These are phyloP conservation scores for Achaetomiella virescens DNA, from an alignment of 495 filamentous ascomycete genomes.

Conservation along the genomic window DNA sequence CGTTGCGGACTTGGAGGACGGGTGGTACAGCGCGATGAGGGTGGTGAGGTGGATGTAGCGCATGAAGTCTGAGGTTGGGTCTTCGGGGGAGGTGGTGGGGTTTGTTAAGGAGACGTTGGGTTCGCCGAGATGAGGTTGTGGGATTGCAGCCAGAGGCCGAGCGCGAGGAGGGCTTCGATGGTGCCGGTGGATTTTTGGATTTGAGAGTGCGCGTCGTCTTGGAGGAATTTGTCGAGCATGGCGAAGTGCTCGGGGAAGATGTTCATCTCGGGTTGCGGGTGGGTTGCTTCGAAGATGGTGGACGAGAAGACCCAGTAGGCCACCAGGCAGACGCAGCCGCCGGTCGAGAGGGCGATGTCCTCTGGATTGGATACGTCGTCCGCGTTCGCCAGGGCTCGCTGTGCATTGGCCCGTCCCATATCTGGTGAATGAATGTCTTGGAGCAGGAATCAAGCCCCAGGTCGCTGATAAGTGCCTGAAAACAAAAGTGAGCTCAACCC, in stretches of 20 bases:
- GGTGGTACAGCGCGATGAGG: conserved; percentile 61
- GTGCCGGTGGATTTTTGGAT: conserved; percentile 34
- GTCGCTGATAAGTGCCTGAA: conserved; percentile 70
- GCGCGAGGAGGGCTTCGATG: conserved; percentile 43
- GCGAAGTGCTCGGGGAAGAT: conserved; percentile 60
- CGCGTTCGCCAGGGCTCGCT: conserved; percentile 34
- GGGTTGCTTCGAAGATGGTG: conserved; percentile 46
- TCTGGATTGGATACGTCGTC: conserved; percentile 44
- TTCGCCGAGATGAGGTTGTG: conserved; percentile 25
- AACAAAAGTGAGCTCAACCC: background rate
- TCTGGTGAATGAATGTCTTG: conserved; percentile 24
- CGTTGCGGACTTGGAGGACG: conserved; percentile 61
- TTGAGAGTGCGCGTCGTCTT: conserved; percentile 34
- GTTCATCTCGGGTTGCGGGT: conserved; percentile 38
- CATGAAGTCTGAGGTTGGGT: conserved; percentile 38
- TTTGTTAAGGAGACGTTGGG: conserved; percentile 16
- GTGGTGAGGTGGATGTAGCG: conserved; percentile 56
- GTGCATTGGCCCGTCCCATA: conserved; percentile 27
- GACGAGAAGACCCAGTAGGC: conserved; percentile 52
- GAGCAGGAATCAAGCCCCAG: conserved; percentile 43
- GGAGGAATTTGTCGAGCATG: conserved; percentile 56
- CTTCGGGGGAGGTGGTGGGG: conserved; percentile 16
- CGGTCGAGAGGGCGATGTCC: conserved; percentile 68
- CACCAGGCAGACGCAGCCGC: conserved; percentile 59
- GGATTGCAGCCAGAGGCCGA: conserved; percentile 47